Evolutionary conservation across 139 green algal genomes (phyloP), one percentile per base, ranked within the genome.

Genomic region (Limnomonas spitsbergensis): DNA sequence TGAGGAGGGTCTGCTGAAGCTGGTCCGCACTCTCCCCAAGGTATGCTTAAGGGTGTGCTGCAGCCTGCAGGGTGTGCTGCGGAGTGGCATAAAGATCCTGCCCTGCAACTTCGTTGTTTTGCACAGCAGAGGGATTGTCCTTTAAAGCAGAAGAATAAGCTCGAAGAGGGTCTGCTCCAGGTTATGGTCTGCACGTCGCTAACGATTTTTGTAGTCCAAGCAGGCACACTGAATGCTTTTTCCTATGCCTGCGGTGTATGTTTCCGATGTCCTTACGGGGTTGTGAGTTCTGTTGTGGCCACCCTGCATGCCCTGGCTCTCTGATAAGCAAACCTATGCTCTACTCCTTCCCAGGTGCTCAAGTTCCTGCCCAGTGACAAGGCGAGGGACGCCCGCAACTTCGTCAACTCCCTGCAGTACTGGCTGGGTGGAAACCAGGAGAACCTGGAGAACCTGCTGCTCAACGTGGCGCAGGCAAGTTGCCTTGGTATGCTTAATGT

Each of bases 401-500:
- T 98, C 69, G 90, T 92, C 27, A 86, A 96, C 83, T 92, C 90
- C 40, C 94, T 99, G 79, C 96, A 99, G 91, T 99, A 99, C 92
- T 99, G 96, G 96, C 91, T 98, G 80, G 96, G 96, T 53, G 96
- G 96, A 61, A 98, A 96, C 84, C 83, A 91, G 36, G 93, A 97
- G 32, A 99, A 99, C 88, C 88, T 99, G 77, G 92, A 99, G 91
- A 99, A 98, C 91, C 92, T 99, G 86, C 82, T 99, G 40, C 86
- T 98, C 14, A 97, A 88, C 72, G 93, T 95, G 39, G 84, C 80
- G 35, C 71, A 90, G 75, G 75, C 73, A 38, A 6, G 38, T 35
- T 7, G 6, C 27, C 53, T 68, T 7, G n/a, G n/a, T n/a, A n/a
- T n/a, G n/a, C n/a, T n/a, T n/a, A n/a, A n/a, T n/a, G n/a, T n/a